Evolutionary conservation across 306 rosid species (phyloP).

Genomic region (Ochetophila trinervis): DNA sequence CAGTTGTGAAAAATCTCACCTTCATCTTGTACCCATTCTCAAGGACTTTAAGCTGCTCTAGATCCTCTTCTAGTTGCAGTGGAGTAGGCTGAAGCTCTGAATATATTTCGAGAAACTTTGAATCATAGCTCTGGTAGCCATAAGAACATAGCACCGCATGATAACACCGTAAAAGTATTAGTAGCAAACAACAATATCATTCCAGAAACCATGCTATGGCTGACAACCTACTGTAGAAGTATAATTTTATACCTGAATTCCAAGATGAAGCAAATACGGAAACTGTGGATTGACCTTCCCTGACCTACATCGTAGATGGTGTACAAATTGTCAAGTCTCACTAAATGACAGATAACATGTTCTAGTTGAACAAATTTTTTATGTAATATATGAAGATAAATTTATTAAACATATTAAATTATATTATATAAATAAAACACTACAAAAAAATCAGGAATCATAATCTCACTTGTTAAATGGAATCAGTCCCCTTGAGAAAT

Average conservation of each 20-base stretch:
- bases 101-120: slow-evolving; percentile 73
- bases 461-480: slow-evolving; percentile 84
- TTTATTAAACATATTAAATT: neutral
- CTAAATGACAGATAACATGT: slow-evolving; percentile 4
- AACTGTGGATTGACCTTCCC: slow-evolving; percentile 72
- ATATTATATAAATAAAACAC: neutral
- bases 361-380: neutral
- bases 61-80: slow-evolving; percentile 91
- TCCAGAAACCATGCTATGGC: neutral
- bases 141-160: slow-evolving; percentile 14
- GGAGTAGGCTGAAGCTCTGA: slow-evolving; percentile 76
- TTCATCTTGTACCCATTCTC: slow-evolving; percentile 98
- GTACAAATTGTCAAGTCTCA: slow-evolving; percentile 21
- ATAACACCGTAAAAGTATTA: slow-evolving; percentile 9
- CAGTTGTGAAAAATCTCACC: slow-evolving; percentile 30
- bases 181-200: neutral
- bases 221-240: neutral
- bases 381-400: neutral
- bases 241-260: slow-evolving; percentile 57
- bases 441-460: slow-evolving; percentile 1
- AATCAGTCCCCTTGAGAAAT: slow-evolving; percentile 90
- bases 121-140: slow-evolving; percentile 73
- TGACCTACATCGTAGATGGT: slow-evolving; percentile 46
- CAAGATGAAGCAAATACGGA: slow-evolving; percentile 65
- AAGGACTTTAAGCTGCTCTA: slow-evolving; percentile 96